A percentile compares a stretch with the other conserved stretches of the same genome.
Evolutionary conservation across 441 rosid species (phyloP).

Genomic region (Adansonia rubrostipa): DNA sequence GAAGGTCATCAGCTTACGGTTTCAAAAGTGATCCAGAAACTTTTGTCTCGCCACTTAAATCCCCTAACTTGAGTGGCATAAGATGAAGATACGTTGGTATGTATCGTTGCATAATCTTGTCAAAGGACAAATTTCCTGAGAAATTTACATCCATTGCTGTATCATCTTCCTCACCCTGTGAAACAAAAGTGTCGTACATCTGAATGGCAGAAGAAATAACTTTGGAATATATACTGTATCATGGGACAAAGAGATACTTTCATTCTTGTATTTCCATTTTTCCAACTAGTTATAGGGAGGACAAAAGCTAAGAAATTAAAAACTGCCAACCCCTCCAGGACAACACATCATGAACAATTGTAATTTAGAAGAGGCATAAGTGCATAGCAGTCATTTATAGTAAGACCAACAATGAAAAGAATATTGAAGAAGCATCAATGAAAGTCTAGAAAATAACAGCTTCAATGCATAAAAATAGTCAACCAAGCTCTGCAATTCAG

Average conservation of each 20-base stretch:
- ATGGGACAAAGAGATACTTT: constrained; percentile 6
- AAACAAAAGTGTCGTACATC: constrained; percentile 27
- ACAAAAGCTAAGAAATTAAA: constrained; percentile 24
- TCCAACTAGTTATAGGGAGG: constrained; percentile 21
- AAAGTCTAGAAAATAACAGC: constrained; percentile 10
- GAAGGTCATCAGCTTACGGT: constrained; percentile 67
- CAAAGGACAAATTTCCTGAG: constrained; percentile 84
- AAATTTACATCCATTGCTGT: constrained; percentile 91
- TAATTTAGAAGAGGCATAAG: constrained; percentile 25
- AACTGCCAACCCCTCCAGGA: constrained; percentile 11
- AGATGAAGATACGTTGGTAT: constrained; percentile 71
- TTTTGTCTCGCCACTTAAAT: constrained; percentile 94
- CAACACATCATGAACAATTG: constrained; percentile 1
- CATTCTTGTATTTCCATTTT: constrained; percentile 10
- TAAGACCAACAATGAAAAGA: constrained; percentile 6
- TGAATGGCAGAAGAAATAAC: constrained; percentile 31
- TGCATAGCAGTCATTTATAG: not conserved
- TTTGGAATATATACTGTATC: not conserved
- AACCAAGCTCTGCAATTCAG: constrained; percentile 20
- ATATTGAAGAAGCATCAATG: not conserved
- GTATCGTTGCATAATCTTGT: constrained; percentile 80
- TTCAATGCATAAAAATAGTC: constrained; percentile 19
- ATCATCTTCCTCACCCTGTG: constrained; percentile 97
- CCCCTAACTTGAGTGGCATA: constrained; percentile 80
- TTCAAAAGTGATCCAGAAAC: constrained; percentile 94